phyloP scores from a whole-genome alignment of 192 early-diverging fungal genomes.

The Entrophospora sp. region DNA sequence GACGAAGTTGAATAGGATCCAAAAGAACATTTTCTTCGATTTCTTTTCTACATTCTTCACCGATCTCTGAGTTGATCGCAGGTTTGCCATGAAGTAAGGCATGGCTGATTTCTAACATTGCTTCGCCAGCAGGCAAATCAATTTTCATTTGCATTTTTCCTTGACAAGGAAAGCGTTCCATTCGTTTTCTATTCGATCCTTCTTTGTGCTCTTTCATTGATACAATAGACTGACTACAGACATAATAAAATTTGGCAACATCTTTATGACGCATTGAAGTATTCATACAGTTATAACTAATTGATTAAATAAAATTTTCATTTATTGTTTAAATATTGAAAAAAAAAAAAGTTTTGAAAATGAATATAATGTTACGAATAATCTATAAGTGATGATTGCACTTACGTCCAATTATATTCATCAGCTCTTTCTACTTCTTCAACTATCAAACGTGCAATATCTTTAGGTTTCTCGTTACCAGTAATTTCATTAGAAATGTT shows the following conservation, averaged over 20 bases:
- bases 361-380: not conserved
- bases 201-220: conserved; percentile 20
- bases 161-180: conserved; percentile 21
- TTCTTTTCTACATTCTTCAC: conserved; percentile 15
- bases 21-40: conserved; percentile 14
- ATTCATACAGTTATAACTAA: conserved; percentile 21
- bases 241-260: conserved; percentile 21
- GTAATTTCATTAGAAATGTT: conserved; percentile 6
- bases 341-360: not conserved
- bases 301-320: not conserved
- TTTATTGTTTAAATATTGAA: not conserved
- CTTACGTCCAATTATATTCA: conserved; percentile 21
- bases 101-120: conserved; percentile 20
- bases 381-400: too few relatives aligned
- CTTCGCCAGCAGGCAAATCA: conserved; percentile 15
- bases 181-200: conserved; percentile 21
- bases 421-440: conserved; percentile 21
- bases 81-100: conserved; percentile 11
- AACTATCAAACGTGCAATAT: conserved; percentile 16
- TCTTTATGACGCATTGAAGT: conserved; percentile 21
- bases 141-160: conserved; percentile 22
- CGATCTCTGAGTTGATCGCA: conserved; percentile 6
- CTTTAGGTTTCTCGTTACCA: conserved; percentile 17
- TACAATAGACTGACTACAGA: conserved; percentile 15
- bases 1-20: conserved; percentile 7